Percentiles rank a stretch among this genome's conserved stretches.
phyloP scores from a whole-genome alignment of 352 stramenopile species.

The Globisporangium polare region DNA sequence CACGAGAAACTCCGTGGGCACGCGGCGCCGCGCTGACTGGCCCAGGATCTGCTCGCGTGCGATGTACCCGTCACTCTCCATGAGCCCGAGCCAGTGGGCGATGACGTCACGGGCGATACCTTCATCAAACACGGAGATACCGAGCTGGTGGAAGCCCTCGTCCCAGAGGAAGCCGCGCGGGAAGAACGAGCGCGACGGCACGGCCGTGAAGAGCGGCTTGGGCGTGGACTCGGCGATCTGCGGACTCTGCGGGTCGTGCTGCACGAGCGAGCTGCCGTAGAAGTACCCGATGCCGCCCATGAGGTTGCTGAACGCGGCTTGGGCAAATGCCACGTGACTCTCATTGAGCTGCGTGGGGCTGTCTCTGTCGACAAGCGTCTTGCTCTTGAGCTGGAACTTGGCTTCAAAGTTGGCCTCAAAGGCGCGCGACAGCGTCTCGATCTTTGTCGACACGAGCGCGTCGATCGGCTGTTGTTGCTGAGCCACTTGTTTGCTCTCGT shows the following conservation, averaged over 20 bases:
- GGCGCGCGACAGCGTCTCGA: conserved; percentile 6
- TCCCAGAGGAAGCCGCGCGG: conserved; percentile 93
- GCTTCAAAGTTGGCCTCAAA: conserved; percentile 64
- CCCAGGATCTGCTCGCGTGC: conserved; percentile 90
- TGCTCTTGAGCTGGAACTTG: conserved; percentile 42
- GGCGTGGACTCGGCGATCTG: conserved; percentile 33
- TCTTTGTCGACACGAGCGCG: conserved; percentile 12
- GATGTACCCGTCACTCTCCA: conserved; percentile 90
- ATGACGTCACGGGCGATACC: conserved; percentile 77
- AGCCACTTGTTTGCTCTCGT: conserved; percentile 31
- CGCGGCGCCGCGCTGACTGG: conserved; percentile 54
- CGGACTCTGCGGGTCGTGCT: conserved; percentile 43
- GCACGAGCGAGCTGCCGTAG: conserved; percentile 76
- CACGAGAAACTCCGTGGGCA: conserved; percentile 88
- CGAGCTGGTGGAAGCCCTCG: conserved; percentile 93
- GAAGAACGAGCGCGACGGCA: conserved; percentile 93
- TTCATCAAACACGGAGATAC: conserved; percentile 75
- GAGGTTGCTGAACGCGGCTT: conserved; percentile 87
- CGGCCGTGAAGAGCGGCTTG: conserved; percentile 79
- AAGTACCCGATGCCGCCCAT: conserved; percentile 90
- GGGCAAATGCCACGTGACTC: conserved; percentile 65
- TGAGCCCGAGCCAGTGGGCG: conserved; percentile 82
- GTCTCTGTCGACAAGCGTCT: conserved; percentile 14
- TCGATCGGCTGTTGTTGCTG: not conserved
- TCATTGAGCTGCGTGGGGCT: conserved; percentile 28